Percentiles rank a stretch among this genome's conserved stretches.
Conservation (phyloP, 371 early-diverging fungal genomes). For the Rhizopus delemar region DNA sequence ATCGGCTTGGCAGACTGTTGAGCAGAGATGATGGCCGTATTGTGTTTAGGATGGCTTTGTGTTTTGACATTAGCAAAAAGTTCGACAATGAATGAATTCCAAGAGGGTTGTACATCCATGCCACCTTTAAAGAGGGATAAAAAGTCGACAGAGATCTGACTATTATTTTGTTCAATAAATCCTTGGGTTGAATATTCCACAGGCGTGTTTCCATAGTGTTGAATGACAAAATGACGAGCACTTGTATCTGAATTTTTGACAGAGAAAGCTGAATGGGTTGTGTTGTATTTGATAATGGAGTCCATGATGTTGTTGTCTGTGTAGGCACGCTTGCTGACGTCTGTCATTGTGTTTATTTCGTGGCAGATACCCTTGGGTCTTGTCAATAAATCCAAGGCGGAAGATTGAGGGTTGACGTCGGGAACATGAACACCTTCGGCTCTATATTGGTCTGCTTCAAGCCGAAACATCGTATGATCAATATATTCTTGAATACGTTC, state of each 20-base stretch:
- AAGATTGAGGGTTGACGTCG: conserved; percentile 9
- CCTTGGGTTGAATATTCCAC: conserved; percentile 76
- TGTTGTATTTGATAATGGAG: conserved; percentile 47
- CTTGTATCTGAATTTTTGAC: conserved; percentile 43
- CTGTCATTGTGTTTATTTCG: conserved; percentile 56
- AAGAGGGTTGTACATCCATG: conserved; percentile 55
- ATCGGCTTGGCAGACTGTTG: conserved; percentile 58
- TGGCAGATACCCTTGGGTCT: conserved; percentile 60
- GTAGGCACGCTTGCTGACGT: conserved; percentile 36
- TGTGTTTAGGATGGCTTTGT: conserved; percentile 60
- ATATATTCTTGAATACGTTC: conserved; percentile 78
- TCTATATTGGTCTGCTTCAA: conserved; percentile 43
- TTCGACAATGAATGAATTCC: conserved; percentile 47
- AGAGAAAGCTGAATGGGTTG: conserved; percentile 47
- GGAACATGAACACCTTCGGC: conserved; percentile 60
- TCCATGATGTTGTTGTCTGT: conserved; percentile 48
- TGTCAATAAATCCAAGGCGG: conserved; percentile 44
- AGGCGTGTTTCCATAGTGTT: conserved; percentile 68
- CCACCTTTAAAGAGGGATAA: conserved; percentile 76
- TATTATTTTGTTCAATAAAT: conserved; percentile 75
- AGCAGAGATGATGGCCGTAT: conserved; percentile 56
- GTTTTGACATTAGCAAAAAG: conserved; percentile 52
- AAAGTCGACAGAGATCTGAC: conserved; percentile 79
- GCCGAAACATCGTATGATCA: conserved; percentile 59
- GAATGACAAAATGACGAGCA: conserved; percentile 67